Conservation (phyloP, 164 flowering plant genomes). For the Macadamia tetraphylla region DNA sequence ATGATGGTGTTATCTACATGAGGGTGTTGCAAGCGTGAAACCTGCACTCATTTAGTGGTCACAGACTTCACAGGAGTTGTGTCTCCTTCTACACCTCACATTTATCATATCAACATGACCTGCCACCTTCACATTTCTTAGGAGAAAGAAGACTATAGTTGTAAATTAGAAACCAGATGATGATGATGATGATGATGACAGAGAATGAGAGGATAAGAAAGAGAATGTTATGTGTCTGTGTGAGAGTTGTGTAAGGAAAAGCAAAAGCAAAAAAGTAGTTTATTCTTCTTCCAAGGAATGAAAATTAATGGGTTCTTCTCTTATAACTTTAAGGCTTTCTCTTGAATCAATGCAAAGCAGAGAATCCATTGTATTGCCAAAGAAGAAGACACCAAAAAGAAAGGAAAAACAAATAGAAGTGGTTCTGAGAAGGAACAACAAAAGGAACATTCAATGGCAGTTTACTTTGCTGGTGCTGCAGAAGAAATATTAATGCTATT, state of each 20-base stretch:
- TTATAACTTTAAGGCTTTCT: conserved; percentile 7
- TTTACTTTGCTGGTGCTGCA: too few species aligned
- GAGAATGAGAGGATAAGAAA: too few species aligned
- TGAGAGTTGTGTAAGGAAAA: not conserved
- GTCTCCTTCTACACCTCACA: not conserved
- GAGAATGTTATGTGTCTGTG: not conserved
- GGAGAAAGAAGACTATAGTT: too few species aligned
- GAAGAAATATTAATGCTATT: not conserved
- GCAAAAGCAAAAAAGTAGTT: not conserved
- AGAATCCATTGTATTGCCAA: conserved; percentile 5
- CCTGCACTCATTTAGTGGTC: not conserved
- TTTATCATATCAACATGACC: too few species aligned
- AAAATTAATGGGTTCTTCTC: conserved; percentile 3
- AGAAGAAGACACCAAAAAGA: conserved; percentile 3
- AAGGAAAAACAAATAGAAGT: not conserved
- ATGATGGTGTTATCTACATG: not conserved
- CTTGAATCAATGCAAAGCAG: conserved; percentile 8
- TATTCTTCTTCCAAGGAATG: conserved; percentile 1
- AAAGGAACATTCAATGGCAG: not conserved
- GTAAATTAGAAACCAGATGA: too few species aligned
- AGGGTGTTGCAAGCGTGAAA: not conserved
- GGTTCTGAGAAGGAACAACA: not conserved
- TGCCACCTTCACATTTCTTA: too few species aligned
- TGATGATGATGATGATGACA: too few species aligned
- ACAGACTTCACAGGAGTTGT: not conserved